phyloP scores from a whole-genome alignment of 768 basidiomycete species.

The Russula olivacea region DNA sequence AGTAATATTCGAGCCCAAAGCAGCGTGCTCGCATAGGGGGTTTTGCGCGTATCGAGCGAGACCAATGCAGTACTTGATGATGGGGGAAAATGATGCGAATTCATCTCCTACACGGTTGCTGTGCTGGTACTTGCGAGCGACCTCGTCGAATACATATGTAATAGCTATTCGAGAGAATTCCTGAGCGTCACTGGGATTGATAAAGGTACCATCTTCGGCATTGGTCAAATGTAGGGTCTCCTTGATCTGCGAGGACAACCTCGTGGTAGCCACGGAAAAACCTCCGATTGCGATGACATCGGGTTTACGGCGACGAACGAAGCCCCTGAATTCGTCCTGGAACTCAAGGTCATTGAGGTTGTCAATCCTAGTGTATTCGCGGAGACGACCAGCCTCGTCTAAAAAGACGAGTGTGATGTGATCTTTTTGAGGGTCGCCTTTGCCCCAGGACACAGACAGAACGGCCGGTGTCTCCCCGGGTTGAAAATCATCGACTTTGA shows the following conservation, averaged over 20 bases:
- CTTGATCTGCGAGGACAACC: constrained; percentile 60
- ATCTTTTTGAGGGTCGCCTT: constrained; percentile 90
- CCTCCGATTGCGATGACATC: constrained; percentile 88
- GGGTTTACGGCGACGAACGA: constrained; percentile 78
- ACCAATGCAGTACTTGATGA: constrained; percentile 89
- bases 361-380: constrained; percentile 87
- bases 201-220: constrained; percentile 14
- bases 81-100: constrained; percentile 67
- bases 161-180: constrained; percentile 56
- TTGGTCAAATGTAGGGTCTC: constrained; percentile 38
- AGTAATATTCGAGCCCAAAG: constrained; percentile 77
- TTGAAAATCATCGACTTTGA: constrained; percentile 52
- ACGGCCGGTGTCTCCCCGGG: constrained; percentile 71
- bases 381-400: constrained; percentile 82
- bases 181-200: constrained; percentile 28
- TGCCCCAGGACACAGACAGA: constrained; percentile 89
- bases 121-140: constrained; percentile 91
- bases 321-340: constrained; percentile 68
- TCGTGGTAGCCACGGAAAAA: constrained; percentile 74
- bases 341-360: constrained; percentile 70
- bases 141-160: constrained; percentile 82
- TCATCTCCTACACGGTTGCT: constrained; percentile 81
- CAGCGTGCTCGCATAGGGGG: constrained; percentile 91
- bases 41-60: constrained; percentile 90
- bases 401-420: constrained; percentile 79